Conservation (phyloP, 495 filamentous ascomycete species). For the Stereocaulon alpinum region DNA sequence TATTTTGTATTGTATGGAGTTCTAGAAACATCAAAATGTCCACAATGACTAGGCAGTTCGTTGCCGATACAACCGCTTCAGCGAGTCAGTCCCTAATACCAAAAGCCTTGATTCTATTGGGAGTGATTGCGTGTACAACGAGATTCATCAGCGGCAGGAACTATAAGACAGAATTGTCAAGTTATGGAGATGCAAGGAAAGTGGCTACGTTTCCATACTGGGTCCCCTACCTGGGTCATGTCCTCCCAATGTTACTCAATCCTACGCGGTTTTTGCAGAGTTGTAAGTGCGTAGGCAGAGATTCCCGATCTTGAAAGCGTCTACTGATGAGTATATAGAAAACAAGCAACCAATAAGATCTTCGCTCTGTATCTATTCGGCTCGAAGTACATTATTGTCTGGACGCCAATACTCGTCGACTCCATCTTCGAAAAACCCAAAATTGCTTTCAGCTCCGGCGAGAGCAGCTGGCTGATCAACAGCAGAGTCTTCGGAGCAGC, state of each 20-base stretch:
- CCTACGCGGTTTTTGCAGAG: slow-evolving; percentile 33
- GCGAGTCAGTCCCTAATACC: no score
- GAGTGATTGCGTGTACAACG: slow-evolving; percentile 6
- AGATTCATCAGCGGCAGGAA: slow-evolving; percentile 5
- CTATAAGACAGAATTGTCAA: background rate
- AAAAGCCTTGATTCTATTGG: background rate
- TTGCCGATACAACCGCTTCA: no score
- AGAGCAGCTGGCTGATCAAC: slow-evolving; percentile 33
- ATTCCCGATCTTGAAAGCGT: no score
- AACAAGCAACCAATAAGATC: slow-evolving; percentile 34
- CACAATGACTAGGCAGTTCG: no score
- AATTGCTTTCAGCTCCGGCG: slow-evolving; percentile 8
- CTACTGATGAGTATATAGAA: slow-evolving; percentile 2
- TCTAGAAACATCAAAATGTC: no score
- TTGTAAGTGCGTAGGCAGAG: slow-evolving; percentile 30
- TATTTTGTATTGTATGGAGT: no score
- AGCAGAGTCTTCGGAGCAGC: slow-evolving; percentile 42
- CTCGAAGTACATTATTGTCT: slow-evolving; percentile 39
- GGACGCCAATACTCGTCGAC: slow-evolving; percentile 40
- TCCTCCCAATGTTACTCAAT: slow-evolving; percentile 36
- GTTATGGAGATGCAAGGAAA: slow-evolving; percentile 20
- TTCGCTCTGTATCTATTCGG: slow-evolving; percentile 44
- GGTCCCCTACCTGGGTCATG: slow-evolving; percentile 48
- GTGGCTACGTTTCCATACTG: slow-evolving; percentile 46
- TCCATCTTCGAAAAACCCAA: slow-evolving; percentile 25